A percentile compares a stretch with the other conserved stretches of the same genome.
Evolutionary conservation across 352 stramenopile genomes (phyloP).

Genomic region (Globisporangium alternatum): DNA sequence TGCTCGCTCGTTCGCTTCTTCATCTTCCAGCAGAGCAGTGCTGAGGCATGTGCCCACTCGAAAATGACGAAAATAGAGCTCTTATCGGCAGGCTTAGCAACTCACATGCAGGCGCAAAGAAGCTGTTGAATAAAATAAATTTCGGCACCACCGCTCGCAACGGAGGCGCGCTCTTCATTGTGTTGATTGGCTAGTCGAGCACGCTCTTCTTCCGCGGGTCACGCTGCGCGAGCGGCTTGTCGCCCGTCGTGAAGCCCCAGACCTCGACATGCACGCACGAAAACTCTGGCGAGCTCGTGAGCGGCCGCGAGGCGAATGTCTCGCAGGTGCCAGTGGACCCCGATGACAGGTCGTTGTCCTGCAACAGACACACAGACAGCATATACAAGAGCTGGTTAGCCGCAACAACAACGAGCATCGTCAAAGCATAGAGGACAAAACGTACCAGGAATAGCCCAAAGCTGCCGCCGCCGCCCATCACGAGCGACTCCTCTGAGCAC

Average conservation of each 20-base stretch:
- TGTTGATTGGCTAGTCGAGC: conserved; percentile 50
- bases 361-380: conserved; percentile 9
- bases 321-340: conserved; percentile 86
- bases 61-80: neutral
- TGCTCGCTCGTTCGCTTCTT: neutral
- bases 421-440: conserved; percentile 9
- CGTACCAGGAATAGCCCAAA: conserved; percentile 88
- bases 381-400: conserved; percentile 8
- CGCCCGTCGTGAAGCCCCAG: conserved; percentile 77
- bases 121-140: conserved; percentile 5
- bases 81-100: neutral
- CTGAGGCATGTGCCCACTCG: neutral
- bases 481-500: conserved; percentile 87
- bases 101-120: neutral
- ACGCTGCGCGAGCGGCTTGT: conserved; percentile 35
- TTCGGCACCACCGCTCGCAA: neutral
- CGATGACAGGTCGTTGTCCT: conserved; percentile 83
- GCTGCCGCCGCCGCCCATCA: conserved; percentile 87
- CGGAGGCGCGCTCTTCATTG: neutral
- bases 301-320: conserved; percentile 81
- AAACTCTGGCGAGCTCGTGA: conserved; percentile 81
- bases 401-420: neutral
- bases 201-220: conserved; percentile 62
- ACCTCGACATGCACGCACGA: conserved; percentile 77
- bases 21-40: neutral